phyloP scores from a whole-genome alignment of 805 yeast genomes.

The Candida saitoana region DNA sequence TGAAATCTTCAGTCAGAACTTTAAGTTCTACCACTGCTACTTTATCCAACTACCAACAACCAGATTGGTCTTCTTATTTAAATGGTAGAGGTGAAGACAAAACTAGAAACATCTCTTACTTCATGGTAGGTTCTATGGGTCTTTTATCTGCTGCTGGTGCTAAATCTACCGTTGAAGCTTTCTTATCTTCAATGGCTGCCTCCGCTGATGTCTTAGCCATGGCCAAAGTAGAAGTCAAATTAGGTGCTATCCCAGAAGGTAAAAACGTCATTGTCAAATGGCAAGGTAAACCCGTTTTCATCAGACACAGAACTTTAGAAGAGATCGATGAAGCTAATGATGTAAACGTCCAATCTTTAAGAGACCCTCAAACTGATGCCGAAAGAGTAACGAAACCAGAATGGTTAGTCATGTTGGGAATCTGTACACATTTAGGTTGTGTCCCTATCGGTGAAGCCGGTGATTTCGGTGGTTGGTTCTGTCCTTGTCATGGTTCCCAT shows the following conservation, averaged over 20 bases:
- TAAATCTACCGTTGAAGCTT: constrained; percentile 90
- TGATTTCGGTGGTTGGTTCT: constrained; percentile 99
- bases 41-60: constrained; percentile 83
- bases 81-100: constrained; percentile 68
- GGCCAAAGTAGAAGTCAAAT: constrained; percentile 98
- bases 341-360: constrained; percentile 70
- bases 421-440: constrained; percentile 99
- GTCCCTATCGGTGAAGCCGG: constrained; percentile 99
- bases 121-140: constrained; percentile 97
- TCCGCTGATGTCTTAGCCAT: constrained; percentile 98
- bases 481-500: constrained; percentile 99
- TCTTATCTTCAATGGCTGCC: constrained; percentile 91
- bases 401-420: constrained; percentile 99
- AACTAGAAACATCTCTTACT: constrained; percentile 81
- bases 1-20: constrained; percentile 40
- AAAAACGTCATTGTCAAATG: constrained; percentile 97
- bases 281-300: constrained; percentile 99
- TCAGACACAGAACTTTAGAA: constrained; percentile 93
- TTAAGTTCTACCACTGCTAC: constrained; percentile 49
- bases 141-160: constrained; percentile 89
- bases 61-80: constrained; percentile 80
- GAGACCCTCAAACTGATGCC: constrained; percentile 92
- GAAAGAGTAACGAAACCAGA: constrained; percentile 96
- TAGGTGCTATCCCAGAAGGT: constrained; percentile 92
- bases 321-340: constrained; percentile 94